Evolutionary conservation across 2,329 filamentous ascomycete genomes (phyloP).

Genomic region (Mariannaea sp.): DNA sequence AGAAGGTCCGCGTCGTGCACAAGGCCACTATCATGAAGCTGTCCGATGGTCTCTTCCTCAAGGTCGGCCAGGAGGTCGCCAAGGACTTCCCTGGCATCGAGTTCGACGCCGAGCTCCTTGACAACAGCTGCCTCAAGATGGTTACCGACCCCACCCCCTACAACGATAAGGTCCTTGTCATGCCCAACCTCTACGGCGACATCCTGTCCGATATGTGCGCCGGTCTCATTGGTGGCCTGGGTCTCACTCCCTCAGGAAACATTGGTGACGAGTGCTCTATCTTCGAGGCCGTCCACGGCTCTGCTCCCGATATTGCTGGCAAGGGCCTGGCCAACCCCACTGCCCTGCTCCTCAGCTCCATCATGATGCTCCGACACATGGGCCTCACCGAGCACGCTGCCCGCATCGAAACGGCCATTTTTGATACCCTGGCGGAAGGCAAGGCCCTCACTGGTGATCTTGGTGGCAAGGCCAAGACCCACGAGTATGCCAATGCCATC

Average conservation of each 20-base stretch:
- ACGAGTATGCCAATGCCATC: conserved; percentile 92
- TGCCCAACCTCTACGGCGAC: conserved; percentile 98
- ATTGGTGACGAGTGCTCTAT: conserved; percentile 99
- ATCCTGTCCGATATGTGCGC: conserved; percentile 99
- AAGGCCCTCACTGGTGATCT: conserved; percentile 96
- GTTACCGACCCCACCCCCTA: conserved; percentile 94
- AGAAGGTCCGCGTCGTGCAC: conserved; percentile 97
- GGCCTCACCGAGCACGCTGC: conserved; percentile 80
- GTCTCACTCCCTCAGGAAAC: conserved; percentile 96
- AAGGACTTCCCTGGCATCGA: conserved; percentile 96
- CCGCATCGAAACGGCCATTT: conserved; percentile 92
- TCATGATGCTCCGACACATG: conserved; percentile 99
- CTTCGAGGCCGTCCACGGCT: conserved; percentile 99
- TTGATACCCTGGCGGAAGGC: conserved; percentile 93
- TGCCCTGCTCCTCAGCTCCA: conserved; percentile 89
- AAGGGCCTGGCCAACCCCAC: conserved; percentile 97
- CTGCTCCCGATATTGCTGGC: conserved; percentile 93
- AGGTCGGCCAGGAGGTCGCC: conserved; percentile 79
- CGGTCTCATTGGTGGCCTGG: conserved; percentile 95
- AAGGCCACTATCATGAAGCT: conserved; percentile 99
- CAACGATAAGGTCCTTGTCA: conserved; percentile 98
- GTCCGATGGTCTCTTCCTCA: conserved; percentile 97
- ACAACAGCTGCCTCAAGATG: conserved; percentile 99
- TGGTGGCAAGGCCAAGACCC: conserved; percentile 93
- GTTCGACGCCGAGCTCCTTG: conserved; percentile 96